Base-by-base conservation (phyloP, 202 grass and related monocot species). In the Digitaria exilis region DNA sequence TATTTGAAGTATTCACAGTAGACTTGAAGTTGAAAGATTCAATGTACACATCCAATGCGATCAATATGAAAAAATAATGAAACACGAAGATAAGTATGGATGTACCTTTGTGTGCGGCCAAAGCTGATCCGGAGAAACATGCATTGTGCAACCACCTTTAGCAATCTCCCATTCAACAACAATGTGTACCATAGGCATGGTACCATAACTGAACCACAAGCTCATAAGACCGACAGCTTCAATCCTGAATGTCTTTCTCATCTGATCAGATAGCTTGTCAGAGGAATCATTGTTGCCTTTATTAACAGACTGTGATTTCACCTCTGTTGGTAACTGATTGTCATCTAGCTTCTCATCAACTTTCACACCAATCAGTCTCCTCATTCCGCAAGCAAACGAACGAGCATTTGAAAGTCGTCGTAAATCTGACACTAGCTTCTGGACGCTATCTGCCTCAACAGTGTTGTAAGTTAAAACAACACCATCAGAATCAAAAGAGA, bases 21-120 rank as follows among this genome's bases (percentile, higher is more conserved):
- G 6, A 59, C 55, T 76, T 42, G 13, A 56, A 28, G 34, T 32
- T 82, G 3, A 71, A 31, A 77, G 25, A 78, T 71, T n/a, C 46
- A 37, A 55, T 54, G 71, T 55, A 34, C 44, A 80, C 15, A 81
- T 29, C 21, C 44, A 65, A 74, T 74, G 34, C 41, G 30, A 62
- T 52, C 26, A 43, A 65, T 31, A 19, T 11, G 9, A 8, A 24
- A 41, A 19, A 16, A 73, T 46, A 14, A 49, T 69, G 7, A 19
- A 73, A 51, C 25, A 51, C 17, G 31, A 69, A 78, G 52, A 34
- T 62, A 80, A 84, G 25, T 45, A 83, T 37, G 60, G 4, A 25
- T 63, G 22, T 79, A 99, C 97, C 97, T 99, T 99, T 79, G 93
- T 99, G 78, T 99, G 97, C 12, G 97, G 93, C 97, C 97, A 99